Base-by-base conservation (phyloP, 78 protist genomes). In the Dictyostelium citrinum region DNA sequence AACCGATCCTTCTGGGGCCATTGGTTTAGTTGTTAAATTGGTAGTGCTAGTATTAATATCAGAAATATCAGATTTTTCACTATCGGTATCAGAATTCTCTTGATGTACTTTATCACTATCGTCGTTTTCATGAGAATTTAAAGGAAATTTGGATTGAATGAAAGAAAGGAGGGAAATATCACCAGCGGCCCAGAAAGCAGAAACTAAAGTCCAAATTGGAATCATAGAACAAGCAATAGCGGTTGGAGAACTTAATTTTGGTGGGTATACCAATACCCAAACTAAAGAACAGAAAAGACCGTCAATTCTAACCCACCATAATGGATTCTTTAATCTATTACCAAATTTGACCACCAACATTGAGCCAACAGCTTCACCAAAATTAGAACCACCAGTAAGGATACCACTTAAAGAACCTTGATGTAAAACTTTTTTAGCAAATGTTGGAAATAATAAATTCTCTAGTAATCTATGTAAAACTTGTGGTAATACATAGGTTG, bases 251-350 rank as follows among this genome's bases (percentile, higher is more conserved):
- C 46, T 24, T 17, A 80, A 29, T n/a, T 43, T 46, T 37, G 93
- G 93, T 88, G 93, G 93, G 46, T 88, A 88, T 12, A 78, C 93
- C 17, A 88, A 37, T 5, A 88, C 35, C 93, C 93, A 88, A n/a
- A 78, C 81, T 20, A 88, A 77, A 11, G 76, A 9, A 41, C 80
- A 68, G 24, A 81, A 78, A 5, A 88, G 51, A 76, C 86, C 85
- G 31, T 88, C 93, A 3, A 67, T 67, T 77, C 93, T 81, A 10
- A 88, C 93, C 93, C 93, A 88, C 84, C 85, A 78, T 72, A 88
- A 60, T 88, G 93, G 93, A 49, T 88, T 88, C 76, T 76, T 74
- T 27, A 88, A 77, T 27, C 49, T 43, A 22, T 78, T 76, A 68
- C 93, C 93, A 64, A 88, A 88, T 49, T 88, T 88, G 58, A 88